These are phyloP conservation scores for Asterochloris sp. DNA, from an alignment of 139 green algal genomes.

Conservation along the genomic window DNA sequence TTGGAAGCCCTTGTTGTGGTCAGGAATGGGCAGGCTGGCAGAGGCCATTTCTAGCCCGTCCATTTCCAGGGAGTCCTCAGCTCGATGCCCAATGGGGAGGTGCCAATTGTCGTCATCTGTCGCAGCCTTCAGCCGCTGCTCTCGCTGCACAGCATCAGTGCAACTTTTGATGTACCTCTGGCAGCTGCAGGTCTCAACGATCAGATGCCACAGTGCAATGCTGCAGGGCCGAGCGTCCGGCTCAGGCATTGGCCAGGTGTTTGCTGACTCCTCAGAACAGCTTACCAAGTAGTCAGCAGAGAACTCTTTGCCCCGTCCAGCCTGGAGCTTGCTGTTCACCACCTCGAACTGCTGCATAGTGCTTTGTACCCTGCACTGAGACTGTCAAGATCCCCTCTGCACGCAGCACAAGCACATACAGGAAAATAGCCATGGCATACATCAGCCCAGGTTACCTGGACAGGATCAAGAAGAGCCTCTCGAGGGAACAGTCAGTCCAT, in stretches of 20 bases:
- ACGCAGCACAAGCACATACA: too few relatives aligned
- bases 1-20: constrained; percentile 71
- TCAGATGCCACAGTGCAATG: too few relatives aligned
- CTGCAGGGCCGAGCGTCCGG: too few relatives aligned
- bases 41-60: constrained; percentile 25
- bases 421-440: too few relatives aligned
- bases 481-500: too few relatives aligned
- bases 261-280: background rate
- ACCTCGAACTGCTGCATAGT: constrained; percentile 15
- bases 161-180: background rate
- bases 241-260: too few relatives aligned
- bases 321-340: constrained; percentile 28
- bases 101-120: constrained; percentile 35
- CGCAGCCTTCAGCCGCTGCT: constrained; percentile 15
- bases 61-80: constrained; percentile 45
- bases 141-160: background rate
- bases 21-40: constrained; percentile 36
- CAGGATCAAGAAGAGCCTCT: too few relatives aligned
- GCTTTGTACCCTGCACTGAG: too few relatives aligned
- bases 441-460: too few relatives aligned
- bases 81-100: constrained; percentile 41
- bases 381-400: too few relatives aligned
- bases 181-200: too few relatives aligned
- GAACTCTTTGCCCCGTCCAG: constrained; percentile 39
- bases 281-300: constrained; percentile 16